These are phyloP conservation scores for Talaromyces borbonicus DNA, from an alignment of 495 filamentous ascomycete species.

Conservation along the genomic window DNA sequence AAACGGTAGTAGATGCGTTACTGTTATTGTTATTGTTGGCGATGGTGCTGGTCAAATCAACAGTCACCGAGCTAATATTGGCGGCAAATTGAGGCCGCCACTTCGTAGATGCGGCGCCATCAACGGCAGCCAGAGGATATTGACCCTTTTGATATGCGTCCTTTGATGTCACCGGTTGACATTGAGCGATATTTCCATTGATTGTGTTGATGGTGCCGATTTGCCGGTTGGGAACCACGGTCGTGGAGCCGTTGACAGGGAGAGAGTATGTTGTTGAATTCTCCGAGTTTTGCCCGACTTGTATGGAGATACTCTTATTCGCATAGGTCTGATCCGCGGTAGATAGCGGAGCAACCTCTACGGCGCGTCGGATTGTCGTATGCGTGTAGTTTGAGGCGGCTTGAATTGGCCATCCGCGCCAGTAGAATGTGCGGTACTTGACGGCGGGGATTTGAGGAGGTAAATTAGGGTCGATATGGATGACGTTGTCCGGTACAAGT, in stretches of 20 bases:
- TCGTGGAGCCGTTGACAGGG: constrained; percentile 29
- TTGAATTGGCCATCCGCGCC: constrained; percentile 54
- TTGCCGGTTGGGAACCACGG: constrained; percentile 52
- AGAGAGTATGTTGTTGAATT: constrained; percentile 38
- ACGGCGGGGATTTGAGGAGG: constrained; percentile 54
- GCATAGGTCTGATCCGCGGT: constrained; percentile 39
- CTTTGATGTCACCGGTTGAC: constrained; percentile 41
- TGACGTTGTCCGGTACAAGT: constrained; percentile 36
- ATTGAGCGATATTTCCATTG: constrained; percentile 57
- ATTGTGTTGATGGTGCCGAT: constrained; percentile 37
- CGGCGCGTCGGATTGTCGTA: constrained; percentile 47
- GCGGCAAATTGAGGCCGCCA: constrained; percentile 55
- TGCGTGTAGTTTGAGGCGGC: constrained; percentile 56
- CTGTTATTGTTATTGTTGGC: constrained; percentile 25
- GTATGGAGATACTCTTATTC: constrained; percentile 41
- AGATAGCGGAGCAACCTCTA: constrained; percentile 18
- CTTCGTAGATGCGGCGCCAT: constrained; percentile 58
- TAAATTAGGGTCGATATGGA: constrained; percentile 49
- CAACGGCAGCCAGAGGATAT: constrained; percentile 60
- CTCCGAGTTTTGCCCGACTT: constrained; percentile 25
- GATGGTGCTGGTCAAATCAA: constrained; percentile 11
- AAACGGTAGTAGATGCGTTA: constrained; percentile 32
- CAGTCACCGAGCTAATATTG: constrained; percentile 36
- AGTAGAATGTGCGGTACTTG: constrained; percentile 59
- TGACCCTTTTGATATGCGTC: constrained; percentile 52